Evolutionary conservation across 768 basidiomycete species (phyloP).

Genomic region (Pleurotus citrinopileatus): DNA sequence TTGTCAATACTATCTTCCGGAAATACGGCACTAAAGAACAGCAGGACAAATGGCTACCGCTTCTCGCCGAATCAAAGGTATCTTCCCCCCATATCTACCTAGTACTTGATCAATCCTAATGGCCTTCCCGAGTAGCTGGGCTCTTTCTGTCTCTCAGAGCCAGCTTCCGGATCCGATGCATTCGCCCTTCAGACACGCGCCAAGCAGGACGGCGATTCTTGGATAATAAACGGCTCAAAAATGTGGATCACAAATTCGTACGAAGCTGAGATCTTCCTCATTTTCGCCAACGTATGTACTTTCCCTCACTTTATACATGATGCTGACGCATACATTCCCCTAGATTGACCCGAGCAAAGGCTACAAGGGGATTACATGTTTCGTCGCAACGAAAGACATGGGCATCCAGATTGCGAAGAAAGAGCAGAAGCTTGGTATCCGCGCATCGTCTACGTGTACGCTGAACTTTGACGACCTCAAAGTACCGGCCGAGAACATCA

Average conservation of each 20-base stretch:
- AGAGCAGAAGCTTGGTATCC: conserved; percentile 97
- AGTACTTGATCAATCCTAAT: background rate
- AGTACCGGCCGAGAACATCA: conserved; percentile 79
- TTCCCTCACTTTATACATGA: background rate
- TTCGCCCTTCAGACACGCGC: conserved; percentile 96
- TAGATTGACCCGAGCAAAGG: conserved; percentile 87
- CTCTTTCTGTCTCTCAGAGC: conserved; percentile 93
- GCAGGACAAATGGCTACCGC: conserved; percentile 85
- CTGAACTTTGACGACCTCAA: conserved; percentile 93
- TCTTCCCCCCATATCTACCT: conserved; percentile 4
- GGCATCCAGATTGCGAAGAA: conserved; percentile 97
- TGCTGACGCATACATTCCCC: background rate
- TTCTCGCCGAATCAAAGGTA: conserved; percentile 76
- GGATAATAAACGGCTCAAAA: conserved; percentile 94
- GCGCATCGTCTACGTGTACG: conserved; percentile 93
- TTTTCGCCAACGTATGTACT: conserved; percentile 84
- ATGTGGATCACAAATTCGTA: conserved; percentile 99
- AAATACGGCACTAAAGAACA: conserved; percentile 83
- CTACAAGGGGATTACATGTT: conserved; percentile 99
- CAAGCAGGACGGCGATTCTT: conserved; percentile 80
- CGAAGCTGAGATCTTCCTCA: conserved; percentile 88
- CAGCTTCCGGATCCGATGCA: conserved; percentile 93
- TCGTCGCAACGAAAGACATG: conserved; percentile 94
- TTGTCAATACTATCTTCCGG: conserved; percentile 93
- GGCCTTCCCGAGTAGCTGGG: conserved; percentile 60